Percentiles rank a stretch among this genome's conserved stretches.
phyloP scores from a whole-genome alignment of 2,329 filamentous ascomycete genomes.

The Pochonia chlamydosporia region DNA sequence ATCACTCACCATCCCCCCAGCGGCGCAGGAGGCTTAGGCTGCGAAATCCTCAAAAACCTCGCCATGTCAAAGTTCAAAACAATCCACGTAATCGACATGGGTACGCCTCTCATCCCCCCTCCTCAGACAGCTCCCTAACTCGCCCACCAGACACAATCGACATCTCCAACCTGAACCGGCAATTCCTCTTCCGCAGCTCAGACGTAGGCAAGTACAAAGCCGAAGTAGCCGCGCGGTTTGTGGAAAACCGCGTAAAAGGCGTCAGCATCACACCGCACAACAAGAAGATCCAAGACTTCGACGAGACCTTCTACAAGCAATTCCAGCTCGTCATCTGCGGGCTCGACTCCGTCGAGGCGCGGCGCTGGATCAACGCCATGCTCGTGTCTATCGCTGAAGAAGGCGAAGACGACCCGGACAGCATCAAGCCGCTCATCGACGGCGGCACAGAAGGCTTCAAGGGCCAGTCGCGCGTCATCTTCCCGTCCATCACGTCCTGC shows the following conservation, averaged over 20 bases:
- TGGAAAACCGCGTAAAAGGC: conserved; percentile 81
- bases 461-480: conserved; percentile 86
- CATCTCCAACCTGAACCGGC: conserved; percentile 94
- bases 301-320: conserved; percentile 93
- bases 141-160: conserved; percentile 80
- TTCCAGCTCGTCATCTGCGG: conserved; percentile 93
- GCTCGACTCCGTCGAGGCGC: conserved; percentile 91
- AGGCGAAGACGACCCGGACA: conserved; percentile 63
- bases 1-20: conserved; percentile 36
- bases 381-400: conserved; percentile 85
- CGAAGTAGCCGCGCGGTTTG: conserved; percentile 85
- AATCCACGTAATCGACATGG: conserved; percentile 99
- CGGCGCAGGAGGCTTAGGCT: conserved; percentile 88
- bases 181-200: conserved; percentile 87
- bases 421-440: conserved; percentile 88
- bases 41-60: conserved; percentile 93
- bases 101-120: conserved; percentile 34
- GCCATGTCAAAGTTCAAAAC: conserved; percentile 93
- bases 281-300: conserved; percentile 93
- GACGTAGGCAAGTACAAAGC: conserved; percentile 95
- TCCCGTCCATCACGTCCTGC: conserved; percentile 89
- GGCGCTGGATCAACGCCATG: conserved; percentile 97
- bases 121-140: neutral
- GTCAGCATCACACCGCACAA: conserved; percentile 93
- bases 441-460: conserved; percentile 98